phyloP scores from a whole-genome alignment of 106 monocot genomes.

The Gastrodia elata region DNA sequence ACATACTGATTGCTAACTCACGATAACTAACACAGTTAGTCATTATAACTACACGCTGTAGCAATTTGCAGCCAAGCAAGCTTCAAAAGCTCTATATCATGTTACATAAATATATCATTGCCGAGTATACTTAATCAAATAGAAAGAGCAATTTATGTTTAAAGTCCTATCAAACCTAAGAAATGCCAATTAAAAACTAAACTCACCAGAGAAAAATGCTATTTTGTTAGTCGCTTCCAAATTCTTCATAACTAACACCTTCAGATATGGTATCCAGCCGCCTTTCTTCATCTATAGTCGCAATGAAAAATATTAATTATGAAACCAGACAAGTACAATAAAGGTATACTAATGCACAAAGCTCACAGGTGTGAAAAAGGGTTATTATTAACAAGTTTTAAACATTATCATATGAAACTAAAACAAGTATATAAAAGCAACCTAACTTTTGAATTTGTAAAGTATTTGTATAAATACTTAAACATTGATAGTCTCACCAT shows the following conservation, averaged over 20 bases:
- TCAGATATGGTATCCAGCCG: conserved; percentile 75
- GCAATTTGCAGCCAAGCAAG: neutral
- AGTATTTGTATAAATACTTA: neutral
- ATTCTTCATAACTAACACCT: conserved; percentile 72
- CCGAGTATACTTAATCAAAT: neutral
- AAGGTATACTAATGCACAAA: neutral
- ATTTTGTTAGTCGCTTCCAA: conserved; percentile 57
- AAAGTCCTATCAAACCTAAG: neutral
- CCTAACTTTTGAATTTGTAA: neutral
- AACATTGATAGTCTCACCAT: conserved; percentile 21
- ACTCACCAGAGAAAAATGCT: conserved; percentile 16
- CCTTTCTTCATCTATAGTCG: conserved; percentile 42
- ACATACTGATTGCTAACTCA: too few species aligned
- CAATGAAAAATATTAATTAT: conserved; percentile 11
- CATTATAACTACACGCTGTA: too few species aligned
- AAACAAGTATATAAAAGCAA: neutral
- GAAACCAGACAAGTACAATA: neutral
- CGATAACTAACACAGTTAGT: too few species aligned
- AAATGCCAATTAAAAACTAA: neutral
- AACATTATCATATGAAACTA: too few species aligned
- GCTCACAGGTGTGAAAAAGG: neutral
- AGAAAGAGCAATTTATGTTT: neutral
- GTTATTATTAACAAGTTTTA: too few species aligned
- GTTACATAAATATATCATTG: neutral
- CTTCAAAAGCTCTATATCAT: neutral